phyloP scores from a whole-genome alignment of 73 alveolate genomes.

The Paramecium octaurelia region DNA sequence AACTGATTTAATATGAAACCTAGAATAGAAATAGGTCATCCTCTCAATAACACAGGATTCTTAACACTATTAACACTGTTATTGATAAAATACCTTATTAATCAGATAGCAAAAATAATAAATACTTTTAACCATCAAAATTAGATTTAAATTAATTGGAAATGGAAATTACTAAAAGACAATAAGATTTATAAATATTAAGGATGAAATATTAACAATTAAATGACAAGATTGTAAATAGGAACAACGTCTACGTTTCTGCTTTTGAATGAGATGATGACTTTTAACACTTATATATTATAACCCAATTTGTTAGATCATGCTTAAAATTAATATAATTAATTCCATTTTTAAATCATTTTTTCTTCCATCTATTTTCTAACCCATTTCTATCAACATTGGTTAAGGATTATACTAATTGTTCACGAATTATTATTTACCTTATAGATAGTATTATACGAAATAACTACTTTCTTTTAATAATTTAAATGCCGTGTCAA shows the following conservation, averaged over 20 bases:
- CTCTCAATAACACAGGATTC: neutral
- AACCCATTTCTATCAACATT: neutral
- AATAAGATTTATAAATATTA: neutral
- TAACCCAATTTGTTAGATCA: neutral
- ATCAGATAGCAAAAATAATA: neutral
- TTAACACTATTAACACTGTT: neutral
- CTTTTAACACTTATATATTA: neutral
- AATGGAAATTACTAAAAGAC: constrained; percentile 31
- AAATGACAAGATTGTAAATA: neutral
- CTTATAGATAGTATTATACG: neutral
- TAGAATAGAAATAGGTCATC: constrained; percentile 1
- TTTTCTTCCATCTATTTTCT: neutral
- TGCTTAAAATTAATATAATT: neutral
- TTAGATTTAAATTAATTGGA: constrained; percentile 16
- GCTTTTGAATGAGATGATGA: neutral
- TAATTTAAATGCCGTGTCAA: neutral
- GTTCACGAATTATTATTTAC: neutral
- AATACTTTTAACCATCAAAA: constrained; percentile 27
- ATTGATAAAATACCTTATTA: neutral
- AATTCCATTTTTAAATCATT: neutral
- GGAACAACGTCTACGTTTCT: neutral
- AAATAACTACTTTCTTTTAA: constrained; percentile 14
- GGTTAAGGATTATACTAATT: neutral
- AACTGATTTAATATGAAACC: neutral
- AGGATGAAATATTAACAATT: neutral